Conservation (phyloP, 345 rosid species). For the Gossypium bickii region DNA sequence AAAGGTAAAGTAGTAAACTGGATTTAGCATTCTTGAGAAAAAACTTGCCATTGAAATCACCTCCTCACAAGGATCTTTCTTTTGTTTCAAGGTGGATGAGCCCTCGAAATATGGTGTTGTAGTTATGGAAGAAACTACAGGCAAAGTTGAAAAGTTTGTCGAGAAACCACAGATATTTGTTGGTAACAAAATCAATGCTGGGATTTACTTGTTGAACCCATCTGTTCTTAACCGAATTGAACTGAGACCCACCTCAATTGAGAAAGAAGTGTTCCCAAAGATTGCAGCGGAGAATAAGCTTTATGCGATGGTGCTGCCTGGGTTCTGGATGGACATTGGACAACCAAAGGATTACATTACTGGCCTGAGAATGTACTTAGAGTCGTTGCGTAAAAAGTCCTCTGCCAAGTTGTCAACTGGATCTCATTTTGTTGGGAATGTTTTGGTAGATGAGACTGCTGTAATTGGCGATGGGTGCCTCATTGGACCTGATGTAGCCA, state of each 20-base stretch:
- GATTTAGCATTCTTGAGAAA: neutral
- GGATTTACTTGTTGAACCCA: conserved; percentile 67
- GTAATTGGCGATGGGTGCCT: conserved; percentile 69
- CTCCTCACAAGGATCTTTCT: neutral
- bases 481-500: conserved; percentile 75
- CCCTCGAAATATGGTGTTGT: conserved; percentile 88
- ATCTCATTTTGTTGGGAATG: conserved; percentile 53
- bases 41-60: no score
- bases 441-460: conserved; percentile 65
- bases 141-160: conserved; percentile 63
- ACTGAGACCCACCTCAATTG: conserved; percentile 74
- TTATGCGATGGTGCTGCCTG: conserved; percentile 70
- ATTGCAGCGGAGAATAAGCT: conserved; percentile 66
- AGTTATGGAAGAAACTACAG: conserved; percentile 61
- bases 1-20: conserved; percentile 51
- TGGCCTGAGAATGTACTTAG: conserved; percentile 68
- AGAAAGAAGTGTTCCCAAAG: conserved; percentile 76
- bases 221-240: conserved; percentile 67
- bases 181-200: conserved; percentile 85
- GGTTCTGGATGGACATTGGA: conserved; percentile 92
- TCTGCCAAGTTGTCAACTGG: conserved; percentile 48
- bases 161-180: conserved; percentile 76
- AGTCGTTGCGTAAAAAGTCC: conserved; percentile 45
- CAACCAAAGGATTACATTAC: conserved; percentile 76
- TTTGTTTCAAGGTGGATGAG: conserved; percentile 54